Evolutionary conservation across 352 stramenopile species (phyloP).

Genomic region (Phytophthora palmivora): DNA sequence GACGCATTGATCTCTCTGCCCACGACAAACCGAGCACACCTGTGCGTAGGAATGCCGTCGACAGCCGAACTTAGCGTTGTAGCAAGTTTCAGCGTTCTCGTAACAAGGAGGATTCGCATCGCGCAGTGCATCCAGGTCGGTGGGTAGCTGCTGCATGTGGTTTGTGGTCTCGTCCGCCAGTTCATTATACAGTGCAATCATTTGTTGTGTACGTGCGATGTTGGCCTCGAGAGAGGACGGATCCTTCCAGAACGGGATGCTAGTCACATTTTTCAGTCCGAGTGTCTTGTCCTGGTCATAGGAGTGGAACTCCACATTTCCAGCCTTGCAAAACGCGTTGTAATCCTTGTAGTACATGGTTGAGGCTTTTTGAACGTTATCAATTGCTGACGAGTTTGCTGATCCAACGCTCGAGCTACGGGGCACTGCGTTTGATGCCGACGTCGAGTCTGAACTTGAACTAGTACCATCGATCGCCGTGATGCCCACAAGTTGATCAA

Average conservation of each 20-base stretch:
- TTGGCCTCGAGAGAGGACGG: constrained; percentile 61
- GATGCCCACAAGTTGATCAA: constrained; percentile 82
- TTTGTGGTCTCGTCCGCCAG: constrained; percentile 24
- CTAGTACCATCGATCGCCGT: constrained; percentile 33
- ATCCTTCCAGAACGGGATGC: constrained; percentile 68
- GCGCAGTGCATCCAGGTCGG: constrained; percentile 46
- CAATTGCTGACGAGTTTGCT: constrained; percentile 11
- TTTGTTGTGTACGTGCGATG: constrained; percentile 48
- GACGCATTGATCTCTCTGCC: constrained; percentile 45
- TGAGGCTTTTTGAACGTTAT: constrained; percentile 22
- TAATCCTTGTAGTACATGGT: constrained; percentile 50
- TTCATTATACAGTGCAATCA: constrained; percentile 68
- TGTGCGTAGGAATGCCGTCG: constrained; percentile 65
- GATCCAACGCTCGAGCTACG: constrained; percentile 41
- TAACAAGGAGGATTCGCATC: constrained; percentile 68
- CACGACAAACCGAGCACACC: constrained; percentile 64
- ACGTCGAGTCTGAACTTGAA: constrained; percentile 25
- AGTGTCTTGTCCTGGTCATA: constrained; percentile 59
- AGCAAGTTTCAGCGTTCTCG: constrained; percentile 61
- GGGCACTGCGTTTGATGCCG: constrained; percentile 26
- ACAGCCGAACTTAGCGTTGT: constrained; percentile 60
- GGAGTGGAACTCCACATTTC: constrained; percentile 61
- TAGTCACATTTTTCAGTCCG: constrained; percentile 51
- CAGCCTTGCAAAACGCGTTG: constrained; percentile 54
- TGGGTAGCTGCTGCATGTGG: constrained; percentile 57